phyloP scores from a whole-genome alignment of 2,329 filamentous ascomycete species.

The Aspergillus fumigatus region DNA sequence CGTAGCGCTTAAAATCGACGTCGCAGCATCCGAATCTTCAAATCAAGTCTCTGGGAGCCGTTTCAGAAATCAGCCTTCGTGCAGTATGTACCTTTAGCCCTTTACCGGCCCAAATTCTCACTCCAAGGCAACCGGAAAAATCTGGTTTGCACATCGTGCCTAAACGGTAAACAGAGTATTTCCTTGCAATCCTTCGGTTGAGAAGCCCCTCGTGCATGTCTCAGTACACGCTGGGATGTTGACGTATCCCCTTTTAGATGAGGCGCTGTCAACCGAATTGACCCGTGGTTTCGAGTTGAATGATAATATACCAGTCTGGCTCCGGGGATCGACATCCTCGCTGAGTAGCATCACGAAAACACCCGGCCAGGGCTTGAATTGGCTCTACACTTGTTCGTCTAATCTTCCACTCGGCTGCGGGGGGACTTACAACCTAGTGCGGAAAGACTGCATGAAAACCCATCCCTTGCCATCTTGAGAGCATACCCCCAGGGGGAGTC shows the following conservation, averaged over 20 bases:
- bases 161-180: background rate
- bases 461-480: background rate
- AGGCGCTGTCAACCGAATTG: background rate
- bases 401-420: background rate
- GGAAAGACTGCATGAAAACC: background rate
- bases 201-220: background rate
- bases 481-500: background rate
- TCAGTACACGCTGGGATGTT: background rate
- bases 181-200: background rate
- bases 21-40: background rate
- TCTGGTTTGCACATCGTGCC: background rate
- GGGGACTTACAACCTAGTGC: background rate
- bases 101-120: background rate
- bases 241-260: background rate
- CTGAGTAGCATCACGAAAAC: background rate
- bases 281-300: background rate
- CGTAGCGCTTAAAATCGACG: conserved; percentile 2
- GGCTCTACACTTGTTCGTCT: background rate
- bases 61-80: background rate
- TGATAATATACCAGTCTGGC: background rate
- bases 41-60: background rate
- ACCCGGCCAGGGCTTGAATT: background rate
- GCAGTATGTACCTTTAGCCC: background rate
- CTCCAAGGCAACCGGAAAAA: background rate
- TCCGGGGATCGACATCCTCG: background rate